These are phyloP conservation scores for Colletotrichum sp. DNA, from an alignment of 2,329 filamentous ascomycete genomes.

Conservation along the genomic window DNA sequence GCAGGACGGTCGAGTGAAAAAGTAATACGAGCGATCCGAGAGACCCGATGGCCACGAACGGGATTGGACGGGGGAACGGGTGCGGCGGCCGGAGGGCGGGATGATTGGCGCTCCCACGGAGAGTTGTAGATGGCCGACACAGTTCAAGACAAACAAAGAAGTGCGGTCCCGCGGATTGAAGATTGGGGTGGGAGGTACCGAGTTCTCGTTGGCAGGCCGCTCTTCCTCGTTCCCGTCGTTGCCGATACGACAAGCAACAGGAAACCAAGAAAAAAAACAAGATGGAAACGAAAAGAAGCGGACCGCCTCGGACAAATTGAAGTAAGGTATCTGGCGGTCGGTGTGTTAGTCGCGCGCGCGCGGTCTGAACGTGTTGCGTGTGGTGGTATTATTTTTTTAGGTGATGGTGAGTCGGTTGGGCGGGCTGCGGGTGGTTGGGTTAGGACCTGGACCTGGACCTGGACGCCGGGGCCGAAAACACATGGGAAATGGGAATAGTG, in stretches of 20 bases:
- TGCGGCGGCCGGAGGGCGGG: neutral
- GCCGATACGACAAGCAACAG: neutral
- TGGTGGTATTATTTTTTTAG: neutral
- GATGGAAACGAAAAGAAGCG: neutral
- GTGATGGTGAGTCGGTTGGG: neutral
- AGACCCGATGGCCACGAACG: neutral
- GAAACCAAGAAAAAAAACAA: neutral
- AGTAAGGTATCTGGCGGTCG: neutral
- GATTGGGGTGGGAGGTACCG: neutral
- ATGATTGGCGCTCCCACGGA: neutral
- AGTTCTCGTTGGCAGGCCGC: neutral
- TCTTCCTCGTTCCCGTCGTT: conserved; percentile 1
- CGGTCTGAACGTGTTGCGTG: neutral
- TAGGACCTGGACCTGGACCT: neutral
- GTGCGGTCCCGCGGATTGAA: neutral
- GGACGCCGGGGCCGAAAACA: neutral
- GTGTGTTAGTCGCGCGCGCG: neutral
- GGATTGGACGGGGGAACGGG: neutral
- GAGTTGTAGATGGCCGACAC: neutral
- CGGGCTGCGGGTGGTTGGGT: conserved; percentile 13
- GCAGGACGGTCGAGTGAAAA: neutral
- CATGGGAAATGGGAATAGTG: neutral
- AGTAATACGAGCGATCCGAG: conserved; percentile 11
- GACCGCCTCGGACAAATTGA: neutral
- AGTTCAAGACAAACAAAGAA: neutral